Evolutionary conservation across 1,139 yeast genomes (phyloP), one percentile per base, ranked within the genome.

Genomic region (Geotrichum reessii): DNA sequence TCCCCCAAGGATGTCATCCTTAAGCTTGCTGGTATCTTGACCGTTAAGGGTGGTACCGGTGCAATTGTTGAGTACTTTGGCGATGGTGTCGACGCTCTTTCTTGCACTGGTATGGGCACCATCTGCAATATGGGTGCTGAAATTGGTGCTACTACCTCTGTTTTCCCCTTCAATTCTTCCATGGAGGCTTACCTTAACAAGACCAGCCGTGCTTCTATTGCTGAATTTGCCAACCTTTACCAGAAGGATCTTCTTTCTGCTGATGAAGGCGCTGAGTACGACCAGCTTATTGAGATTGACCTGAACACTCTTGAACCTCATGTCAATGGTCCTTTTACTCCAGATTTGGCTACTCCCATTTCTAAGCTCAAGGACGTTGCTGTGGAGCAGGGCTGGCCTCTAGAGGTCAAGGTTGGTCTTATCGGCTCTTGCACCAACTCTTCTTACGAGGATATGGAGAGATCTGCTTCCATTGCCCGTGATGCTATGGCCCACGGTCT

Each of bases 101-200:
- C 95, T 37, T 90, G 97, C 76, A 93, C 99, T 21, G 99, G 99
- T 77, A 93, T 93, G 99, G 99, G 96, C 57, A 93, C 99, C 60
- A 92, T 93, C 69, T 92, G 98, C 81, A 93, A 93, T 75, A 93
- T 93, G 99, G 99, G 99, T 71, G 99, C 99, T 58, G 99, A 93
- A 76, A 89, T 93, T 62, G 99, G 99, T 72, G 98, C 98, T 44
- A 93, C 99, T 37, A 93, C 99, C 47, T 91, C 97, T 11, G 81
- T 91, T 58, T 93, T 93, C 89, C 99, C 99, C 59, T 91, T 85
- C 82, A 93, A 89, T 71, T 86, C 85, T 58, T 90, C 96, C 49
- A 96, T 89, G 78, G 81, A 79, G 67, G 80, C 90, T 63, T 93
- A 92, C 74, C 81, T 93, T 70, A 70, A 78, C 52, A 87, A 95